Evolutionary conservation across 352 stramenopile genomes (phyloP).

Genomic region (Phytopythium delawarense): DNA sequence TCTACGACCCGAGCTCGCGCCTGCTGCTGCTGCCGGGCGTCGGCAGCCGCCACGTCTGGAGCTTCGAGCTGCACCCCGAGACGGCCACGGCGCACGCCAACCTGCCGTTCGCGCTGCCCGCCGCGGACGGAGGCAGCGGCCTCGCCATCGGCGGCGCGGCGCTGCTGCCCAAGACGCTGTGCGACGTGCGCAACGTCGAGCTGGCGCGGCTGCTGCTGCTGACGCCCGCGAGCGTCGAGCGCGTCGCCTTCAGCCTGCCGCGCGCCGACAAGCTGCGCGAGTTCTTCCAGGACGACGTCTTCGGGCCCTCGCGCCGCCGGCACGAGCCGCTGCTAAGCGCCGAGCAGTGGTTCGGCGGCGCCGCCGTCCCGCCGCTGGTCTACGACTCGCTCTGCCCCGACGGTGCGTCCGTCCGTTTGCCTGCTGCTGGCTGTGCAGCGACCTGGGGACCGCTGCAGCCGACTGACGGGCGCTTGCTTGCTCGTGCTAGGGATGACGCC

Average conservation of each 20-base stretch:
- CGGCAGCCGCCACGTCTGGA: conserved; percentile 68
- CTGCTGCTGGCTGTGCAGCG: neutral
- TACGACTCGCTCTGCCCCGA: conserved; percentile 53
- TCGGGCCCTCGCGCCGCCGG: conserved; percentile 26
- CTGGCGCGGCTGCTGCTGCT: conserved; percentile 60
- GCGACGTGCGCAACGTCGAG: conserved; percentile 66
- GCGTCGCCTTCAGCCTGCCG: conserved; percentile 63
- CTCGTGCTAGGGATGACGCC: conserved; percentile 39
- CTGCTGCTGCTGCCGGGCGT: conserved; percentile 66
- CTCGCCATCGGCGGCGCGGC: conserved; percentile 51
- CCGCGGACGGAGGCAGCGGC: conserved; percentile 13
- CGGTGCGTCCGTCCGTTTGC: conserved; percentile 21
- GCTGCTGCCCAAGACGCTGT: conserved; percentile 59
- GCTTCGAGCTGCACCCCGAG: conserved; percentile 56
- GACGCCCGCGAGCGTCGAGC: conserved; percentile 43
- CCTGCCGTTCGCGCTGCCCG: conserved; percentile 47
- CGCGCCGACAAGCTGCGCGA: conserved; percentile 57
- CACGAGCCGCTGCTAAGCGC: conserved; percentile 26
- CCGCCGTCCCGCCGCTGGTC: conserved; percentile 21
- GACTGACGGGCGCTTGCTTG: neutral
- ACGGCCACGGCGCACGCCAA: conserved; percentile 46
- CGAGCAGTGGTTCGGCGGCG: conserved; percentile 53
- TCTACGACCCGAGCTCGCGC: conserved; percentile 64
- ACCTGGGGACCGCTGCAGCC: neutral
- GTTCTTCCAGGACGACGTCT: conserved; percentile 85